These are phyloP conservation scores for Chaetomiaceae sp. DNA, from an alignment of 2,329 filamentous ascomycete genomes.

Conservation along the genomic window DNA sequence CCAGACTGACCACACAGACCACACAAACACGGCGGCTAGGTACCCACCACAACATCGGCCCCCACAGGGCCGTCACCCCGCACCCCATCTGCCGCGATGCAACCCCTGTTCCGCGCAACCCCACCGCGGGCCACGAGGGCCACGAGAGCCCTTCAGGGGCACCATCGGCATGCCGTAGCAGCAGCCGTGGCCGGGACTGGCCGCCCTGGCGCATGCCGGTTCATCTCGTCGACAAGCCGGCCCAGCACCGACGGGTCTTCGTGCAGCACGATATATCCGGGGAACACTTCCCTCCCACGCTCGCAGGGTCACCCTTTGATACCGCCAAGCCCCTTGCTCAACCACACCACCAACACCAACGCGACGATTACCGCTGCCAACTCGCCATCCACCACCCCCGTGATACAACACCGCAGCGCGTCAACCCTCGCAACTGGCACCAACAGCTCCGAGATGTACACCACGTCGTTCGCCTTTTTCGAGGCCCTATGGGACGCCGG, in stretches of 20 bases:
- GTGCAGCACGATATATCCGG: background rate
- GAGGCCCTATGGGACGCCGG: constrained; percentile 72
- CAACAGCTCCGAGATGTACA: constrained; percentile 51
- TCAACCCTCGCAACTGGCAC: constrained; percentile 9
- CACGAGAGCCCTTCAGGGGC: constrained; percentile 5
- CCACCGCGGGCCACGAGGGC: constrained; percentile 11
- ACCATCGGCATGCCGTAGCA: constrained; percentile 2
- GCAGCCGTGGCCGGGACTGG: constrained; percentile 10
- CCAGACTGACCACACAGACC: background rate
- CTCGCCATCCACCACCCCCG: background rate
- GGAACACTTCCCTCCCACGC: background rate
- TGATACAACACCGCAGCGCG: constrained; percentile 5
- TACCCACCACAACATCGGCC: background rate
- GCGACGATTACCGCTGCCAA: background rate
- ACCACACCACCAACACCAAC: background rate
- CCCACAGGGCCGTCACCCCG: background rate
- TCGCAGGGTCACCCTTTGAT: background rate
- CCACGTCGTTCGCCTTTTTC: constrained; percentile 76
- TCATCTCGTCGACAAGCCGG: constrained; percentile 5
- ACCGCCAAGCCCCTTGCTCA: background rate
- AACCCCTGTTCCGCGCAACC: constrained; percentile 19
- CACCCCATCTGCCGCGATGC: constrained; percentile 20
- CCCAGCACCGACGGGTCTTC: background rate
- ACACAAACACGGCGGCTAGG: background rate
- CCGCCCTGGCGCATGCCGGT: background rate